Conservation (phyloP, 345 rosid genomes). For the Cardamine occulta region DNA sequence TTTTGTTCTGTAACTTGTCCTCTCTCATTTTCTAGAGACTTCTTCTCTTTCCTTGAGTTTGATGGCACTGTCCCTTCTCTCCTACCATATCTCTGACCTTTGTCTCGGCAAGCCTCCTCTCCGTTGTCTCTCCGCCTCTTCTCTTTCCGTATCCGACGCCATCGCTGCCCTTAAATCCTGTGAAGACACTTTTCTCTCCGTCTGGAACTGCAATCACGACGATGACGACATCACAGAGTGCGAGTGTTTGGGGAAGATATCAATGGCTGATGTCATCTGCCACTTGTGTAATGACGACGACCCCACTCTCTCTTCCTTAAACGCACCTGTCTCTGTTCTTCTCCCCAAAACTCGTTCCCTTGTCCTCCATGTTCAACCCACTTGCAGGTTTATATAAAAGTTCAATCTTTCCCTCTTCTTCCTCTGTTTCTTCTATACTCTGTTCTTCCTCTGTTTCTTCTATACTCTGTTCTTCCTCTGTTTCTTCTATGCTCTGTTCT, state of each 20-base stretch:
- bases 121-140: slow-evolving; percentile 57
- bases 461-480: not conserved
- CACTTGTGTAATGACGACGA: slow-evolving; percentile 59
- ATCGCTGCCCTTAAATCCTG: slow-evolving; percentile 60
- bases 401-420: slow-evolving; percentile 9
- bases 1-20: not conserved
- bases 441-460: not conserved
- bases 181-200: slow-evolving; percentile 60
- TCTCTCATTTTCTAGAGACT: slow-evolving; percentile 14
- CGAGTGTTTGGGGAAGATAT: slow-evolving; percentile 68
- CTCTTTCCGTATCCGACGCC: slow-evolving; percentile 70
- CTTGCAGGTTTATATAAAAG: slow-evolving; percentile 61
- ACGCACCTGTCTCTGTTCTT: slow-evolving; percentile 64
- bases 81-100: slow-evolving; percentile 75
- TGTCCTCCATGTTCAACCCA: slow-evolving; percentile 69
- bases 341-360: slow-evolving; percentile 52
- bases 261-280: slow-evolving; percentile 65
- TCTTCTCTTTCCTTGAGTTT: slow-evolving; percentile 38
- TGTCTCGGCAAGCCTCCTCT: slow-evolving; percentile 94
- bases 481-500: slow-evolving; percentile 4
- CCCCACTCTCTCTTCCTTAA: slow-evolving; percentile 52
- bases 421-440: slow-evolving; percentile 22
- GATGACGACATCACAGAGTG: slow-evolving; percentile 45
- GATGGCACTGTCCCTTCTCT: slow-evolving; percentile 76
- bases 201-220: slow-evolving; percentile 69